These are phyloP conservation scores for Botryotinia convoluta DNA, from an alignment of 2,329 filamentous ascomycete genomes.

Conservation along the genomic window DNA sequence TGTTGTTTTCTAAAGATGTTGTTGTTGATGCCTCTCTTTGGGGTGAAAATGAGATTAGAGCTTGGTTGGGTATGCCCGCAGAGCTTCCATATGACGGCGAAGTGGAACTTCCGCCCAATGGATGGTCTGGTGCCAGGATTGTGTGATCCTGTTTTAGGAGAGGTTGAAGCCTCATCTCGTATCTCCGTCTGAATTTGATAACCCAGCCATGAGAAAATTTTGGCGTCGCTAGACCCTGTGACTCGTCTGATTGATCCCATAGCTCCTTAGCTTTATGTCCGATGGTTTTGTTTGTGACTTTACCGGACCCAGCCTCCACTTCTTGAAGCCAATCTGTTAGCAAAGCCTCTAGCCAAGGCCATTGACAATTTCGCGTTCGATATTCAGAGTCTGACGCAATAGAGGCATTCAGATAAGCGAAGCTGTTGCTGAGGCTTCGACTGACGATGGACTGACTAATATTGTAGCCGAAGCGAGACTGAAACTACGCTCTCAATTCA, in stretches of 20 bases:
- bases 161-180: conserved; percentile 14
- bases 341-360: conserved; percentile 22
- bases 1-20: neutral
- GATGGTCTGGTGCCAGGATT: neutral
- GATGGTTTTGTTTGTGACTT: conserved; percentile 22
- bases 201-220: conserved; percentile 26
- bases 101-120: neutral
- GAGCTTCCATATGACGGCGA: neutral
- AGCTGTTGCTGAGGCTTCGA: conserved; percentile 24
- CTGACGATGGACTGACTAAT: conserved; percentile 26
- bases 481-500: conserved; percentile 22
- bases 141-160: conserved; percentile 11
- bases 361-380: conserved; percentile 23
- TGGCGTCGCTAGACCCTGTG: conserved; percentile 18
- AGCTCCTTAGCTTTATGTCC: conserved; percentile 22
- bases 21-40: neutral
- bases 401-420: conserved; percentile 22
- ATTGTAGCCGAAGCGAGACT: conserved; percentile 23
- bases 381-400: conserved; percentile 17
- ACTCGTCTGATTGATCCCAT: conserved; percentile 22
- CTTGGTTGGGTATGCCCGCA: neutral
- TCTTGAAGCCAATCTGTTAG: conserved; percentile 22
- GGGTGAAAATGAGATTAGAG: neutral
- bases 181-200: conserved; percentile 22
- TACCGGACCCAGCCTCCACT: conserved; percentile 17